Evolutionary conservation across 2,329 filamentous ascomycete species (phyloP).

Genomic region (Penicillium sp.): DNA sequence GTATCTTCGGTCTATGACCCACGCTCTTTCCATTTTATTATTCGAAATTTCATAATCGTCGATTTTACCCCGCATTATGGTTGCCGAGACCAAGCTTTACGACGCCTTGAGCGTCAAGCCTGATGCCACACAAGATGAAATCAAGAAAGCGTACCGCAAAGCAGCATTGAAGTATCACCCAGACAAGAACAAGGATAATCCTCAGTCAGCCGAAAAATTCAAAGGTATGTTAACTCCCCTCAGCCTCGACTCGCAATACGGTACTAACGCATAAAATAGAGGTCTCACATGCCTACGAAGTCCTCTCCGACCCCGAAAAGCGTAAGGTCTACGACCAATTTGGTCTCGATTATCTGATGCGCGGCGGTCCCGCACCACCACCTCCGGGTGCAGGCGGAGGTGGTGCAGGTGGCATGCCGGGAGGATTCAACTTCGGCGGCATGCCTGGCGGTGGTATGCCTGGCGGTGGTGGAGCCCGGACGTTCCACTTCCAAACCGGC

Average conservation of each 20-base stretch:
- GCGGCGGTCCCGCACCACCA: conserved; percentile 67
- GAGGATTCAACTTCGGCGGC: conserved; percentile 52
- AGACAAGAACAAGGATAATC: conserved; percentile 96
- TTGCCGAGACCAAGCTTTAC: conserved; percentile 94
- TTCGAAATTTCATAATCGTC: conserved; percentile 1
- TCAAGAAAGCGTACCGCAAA: conserved; percentile 88
- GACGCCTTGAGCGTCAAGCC: conserved; percentile 78
- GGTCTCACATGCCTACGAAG: conserved; percentile 95
- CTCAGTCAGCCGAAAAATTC: conserved; percentile 85
- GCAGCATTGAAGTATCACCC: conserved; percentile 88
- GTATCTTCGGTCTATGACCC: neutral
- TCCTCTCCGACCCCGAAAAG: conserved; percentile 95
- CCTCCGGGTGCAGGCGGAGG: conserved; percentile 59
- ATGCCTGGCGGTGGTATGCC: conserved; percentile 56
- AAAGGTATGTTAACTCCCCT: conserved; percentile 57
- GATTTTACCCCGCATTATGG: conserved; percentile 58
- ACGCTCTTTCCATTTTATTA: neutral
- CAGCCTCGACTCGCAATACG: neutral
- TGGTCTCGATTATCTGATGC: conserved; percentile 87
- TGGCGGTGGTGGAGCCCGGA: conserved; percentile 51
- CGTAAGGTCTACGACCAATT: conserved; percentile 93
- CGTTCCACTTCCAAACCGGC: conserved; percentile 48
- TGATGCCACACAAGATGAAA: conserved; percentile 82
- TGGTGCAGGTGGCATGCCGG: conserved; percentile 53
- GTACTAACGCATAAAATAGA: conserved; percentile 51